Evolutionary conservation across 805 yeast genomes (phyloP), one percentile per base, ranked within the genome.

Genomic region (Pichia cephalocereana): DNA sequence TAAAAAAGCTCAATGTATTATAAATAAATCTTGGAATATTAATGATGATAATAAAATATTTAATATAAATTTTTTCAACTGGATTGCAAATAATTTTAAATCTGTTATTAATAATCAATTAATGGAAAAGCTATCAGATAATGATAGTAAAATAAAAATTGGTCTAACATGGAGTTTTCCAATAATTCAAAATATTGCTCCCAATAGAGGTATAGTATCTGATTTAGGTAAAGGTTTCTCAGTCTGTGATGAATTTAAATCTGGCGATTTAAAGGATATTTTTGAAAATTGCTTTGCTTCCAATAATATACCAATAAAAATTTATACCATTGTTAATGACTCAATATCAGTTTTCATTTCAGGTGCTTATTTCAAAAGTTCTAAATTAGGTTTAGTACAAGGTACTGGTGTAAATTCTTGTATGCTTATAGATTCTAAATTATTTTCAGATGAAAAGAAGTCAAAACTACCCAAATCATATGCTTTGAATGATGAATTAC

Each of bases 381-480:
- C 72, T 46, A 57, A 65, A 48, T 55, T 82, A 41, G 83, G 85
- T 0, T 54, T 83, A 54, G 84, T 83, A 4, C 61, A 82, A 45
- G 89, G 90, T 1, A 83, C 90, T 3, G 90, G 90, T 1, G 62
- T 78, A 46, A 83, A 83, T 55, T 61, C 77, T 36, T 77, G 79
- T 63, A 67, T 77, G 65, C 55, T 67, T 18, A 28, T 60, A 8
- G 52, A 60, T 10, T 44, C 51, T 2, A 36, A 41, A 14, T 15
- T 34, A 34, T n/a, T 34, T 34, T 34, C 37, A 34, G 2, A 11
- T 11, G 14, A 30, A 1, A 30, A 30, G 8, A 30, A 12, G 8
- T 30, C 14, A 30, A 10, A 30, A 30, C 5, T 30, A 30, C 32
- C 32, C 14, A 12, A 30, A 30, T 12, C 14, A 11, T 30, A 11